Conservation (phyloP, 345 rosid species). For the Excoecaria agallocha region DNA sequence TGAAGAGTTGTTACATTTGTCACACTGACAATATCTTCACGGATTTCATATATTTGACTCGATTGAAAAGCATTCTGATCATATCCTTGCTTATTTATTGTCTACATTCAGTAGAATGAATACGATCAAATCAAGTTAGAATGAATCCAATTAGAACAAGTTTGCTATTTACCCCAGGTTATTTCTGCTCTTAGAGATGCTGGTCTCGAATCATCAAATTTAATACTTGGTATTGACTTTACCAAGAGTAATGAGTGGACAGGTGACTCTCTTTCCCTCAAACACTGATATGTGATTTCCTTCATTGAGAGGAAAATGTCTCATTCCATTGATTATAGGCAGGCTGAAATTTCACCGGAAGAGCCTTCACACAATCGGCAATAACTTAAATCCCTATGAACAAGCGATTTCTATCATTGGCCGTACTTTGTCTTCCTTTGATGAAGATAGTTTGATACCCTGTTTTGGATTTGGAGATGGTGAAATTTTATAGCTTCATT, state of each 20-base stretch:
- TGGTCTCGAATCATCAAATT: conserved; percentile 88
- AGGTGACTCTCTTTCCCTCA: conserved; percentile 37
- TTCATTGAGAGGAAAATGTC: conserved; percentile 4
- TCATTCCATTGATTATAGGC: conserved; percentile 40
- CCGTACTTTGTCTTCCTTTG: conserved; percentile 61
- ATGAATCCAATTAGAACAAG: background rate
- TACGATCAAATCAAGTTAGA: background rate
- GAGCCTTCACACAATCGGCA: conserved; percentile 65
- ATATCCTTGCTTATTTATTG: background rate
- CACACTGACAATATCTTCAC: background rate
- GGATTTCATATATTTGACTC: background rate
- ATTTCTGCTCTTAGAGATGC: conserved; percentile 66
- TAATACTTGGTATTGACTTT: conserved; percentile 86
- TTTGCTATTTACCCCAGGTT: conserved; percentile 43
- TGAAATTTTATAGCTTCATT: conserved; percentile 10
- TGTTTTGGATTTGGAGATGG: conserved; percentile 89
- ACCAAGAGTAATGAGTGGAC: conserved; percentile 98
- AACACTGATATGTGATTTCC: background rate
- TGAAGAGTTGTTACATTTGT: background rate
- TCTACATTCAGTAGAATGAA: background rate
- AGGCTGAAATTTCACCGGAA: conserved; percentile 53
- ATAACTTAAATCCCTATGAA: conserved; percentile 62
- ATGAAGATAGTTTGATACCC: conserved; percentile 79
- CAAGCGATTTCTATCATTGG: conserved; percentile 78
- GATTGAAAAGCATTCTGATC: background rate